phyloP scores from a whole-genome alignment of 345 rosid genomes.

The Anastatica hierochuntica region DNA sequence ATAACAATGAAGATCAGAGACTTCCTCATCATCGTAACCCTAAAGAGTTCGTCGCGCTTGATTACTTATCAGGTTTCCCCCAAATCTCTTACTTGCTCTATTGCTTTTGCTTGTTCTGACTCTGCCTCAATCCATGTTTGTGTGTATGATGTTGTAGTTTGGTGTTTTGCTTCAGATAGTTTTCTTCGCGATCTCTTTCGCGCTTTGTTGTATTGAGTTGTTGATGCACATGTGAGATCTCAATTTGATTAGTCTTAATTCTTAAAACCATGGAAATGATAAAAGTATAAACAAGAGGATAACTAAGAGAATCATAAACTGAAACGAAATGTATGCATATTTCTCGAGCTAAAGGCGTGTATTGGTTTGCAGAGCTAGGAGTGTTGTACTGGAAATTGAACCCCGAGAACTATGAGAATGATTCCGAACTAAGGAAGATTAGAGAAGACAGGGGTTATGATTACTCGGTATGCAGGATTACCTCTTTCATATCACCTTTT shows the following conservation, averaged over 20 bases:
- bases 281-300: too few relatives aligned
- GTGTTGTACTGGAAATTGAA: slow-evolving; percentile 75
- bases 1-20: slow-evolving; percentile 26
- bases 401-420: slow-evolving; percentile 63
- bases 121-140: too few relatives aligned
- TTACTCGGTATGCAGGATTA: slow-evolving; percentile 50
- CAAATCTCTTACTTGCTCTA: neutral
- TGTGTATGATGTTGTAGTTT: too few relatives aligned
- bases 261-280: too few relatives aligned
- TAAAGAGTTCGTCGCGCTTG: slow-evolving; percentile 10
- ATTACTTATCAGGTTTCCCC: slow-evolving; percentile 19
- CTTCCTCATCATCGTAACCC: slow-evolving; percentile 28
- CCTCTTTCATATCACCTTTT: neutral
- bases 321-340: neutral
- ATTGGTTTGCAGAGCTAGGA: slow-evolving; percentile 47
- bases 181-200: too few relatives aligned
- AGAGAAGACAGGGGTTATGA: slow-evolving; percentile 72
- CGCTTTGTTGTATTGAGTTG: too few relatives aligned
- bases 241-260: too few relatives aligned
- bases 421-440: slow-evolving; percentile 47
- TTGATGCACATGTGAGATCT: too few relatives aligned
- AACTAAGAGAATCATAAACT: neutral
- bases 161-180: too few relatives aligned
- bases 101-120: too few relatives aligned
- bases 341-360: too few relatives aligned